phyloP scores from a whole-genome alignment of 2,329 filamentous ascomycete species.

The Colletotrichum australisinense region DNA sequence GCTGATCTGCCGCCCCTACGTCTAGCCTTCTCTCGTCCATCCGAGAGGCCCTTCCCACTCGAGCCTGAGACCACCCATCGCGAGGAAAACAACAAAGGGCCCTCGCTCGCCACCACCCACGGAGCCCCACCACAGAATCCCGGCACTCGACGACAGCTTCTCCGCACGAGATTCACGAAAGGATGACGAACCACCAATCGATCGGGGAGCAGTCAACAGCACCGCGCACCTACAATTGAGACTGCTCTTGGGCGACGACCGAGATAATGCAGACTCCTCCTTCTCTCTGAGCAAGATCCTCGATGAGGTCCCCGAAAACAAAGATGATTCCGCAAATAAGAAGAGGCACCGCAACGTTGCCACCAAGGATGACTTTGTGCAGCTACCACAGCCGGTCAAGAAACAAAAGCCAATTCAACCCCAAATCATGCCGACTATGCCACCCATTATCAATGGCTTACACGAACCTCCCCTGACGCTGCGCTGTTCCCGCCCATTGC shows the following conservation, averaged over 20 bases:
- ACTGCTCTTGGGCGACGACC: slow-evolving; percentile 51
- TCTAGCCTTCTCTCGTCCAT: slow-evolving; percentile 54
- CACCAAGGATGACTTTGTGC: slow-evolving; percentile 71
- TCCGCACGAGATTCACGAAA: slow-evolving; percentile 20
- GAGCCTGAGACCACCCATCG: slow-evolving; percentile 60
- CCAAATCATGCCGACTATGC: slow-evolving; percentile 58
- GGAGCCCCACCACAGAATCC: slow-evolving; percentile 20
- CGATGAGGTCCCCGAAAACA: slow-evolving; percentile 54
- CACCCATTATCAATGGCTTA: slow-evolving; percentile 74
- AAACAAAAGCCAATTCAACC: slow-evolving; percentile 71
- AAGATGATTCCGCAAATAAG: slow-evolving; percentile 62
- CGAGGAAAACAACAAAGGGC: slow-evolving; percentile 46
- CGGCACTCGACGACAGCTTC: slow-evolving; percentile 30
- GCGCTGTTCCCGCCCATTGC: slow-evolving; percentile 74
- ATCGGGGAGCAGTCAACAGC: slow-evolving; percentile 15
- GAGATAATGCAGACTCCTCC: slow-evolving; percentile 51
- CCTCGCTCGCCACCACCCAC: slow-evolving; percentile 35
- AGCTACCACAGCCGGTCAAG: slow-evolving; percentile 73
- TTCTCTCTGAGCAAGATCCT: slow-evolving; percentile 59
- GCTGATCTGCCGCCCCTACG: slow-evolving; percentile 65
- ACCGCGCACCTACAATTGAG: slow-evolving; percentile 47
- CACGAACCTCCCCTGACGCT: slow-evolving; percentile 71
- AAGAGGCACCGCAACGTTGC: slow-evolving; percentile 63
- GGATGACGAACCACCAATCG: slow-evolving; percentile 17
- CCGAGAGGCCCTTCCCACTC: slow-evolving; percentile 61